These are phyloP conservation scores for Canna indica DNA, from an alignment of 176 grass and related monocot species.

Conservation along the genomic window DNA sequence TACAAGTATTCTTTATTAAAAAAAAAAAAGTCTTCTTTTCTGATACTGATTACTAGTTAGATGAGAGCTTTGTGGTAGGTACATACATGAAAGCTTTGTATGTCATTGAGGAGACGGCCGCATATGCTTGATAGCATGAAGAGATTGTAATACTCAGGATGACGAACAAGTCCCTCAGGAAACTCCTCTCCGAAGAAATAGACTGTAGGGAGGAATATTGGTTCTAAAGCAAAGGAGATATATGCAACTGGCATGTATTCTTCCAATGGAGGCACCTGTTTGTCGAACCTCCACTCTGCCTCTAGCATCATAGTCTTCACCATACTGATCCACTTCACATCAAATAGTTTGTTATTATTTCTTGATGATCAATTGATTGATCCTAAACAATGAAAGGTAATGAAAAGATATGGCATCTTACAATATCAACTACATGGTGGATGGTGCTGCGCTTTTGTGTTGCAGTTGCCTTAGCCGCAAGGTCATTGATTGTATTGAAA, in stretches of 20 bases:
- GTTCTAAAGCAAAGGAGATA: slow-evolving; percentile 46
- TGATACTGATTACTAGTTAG: no score
- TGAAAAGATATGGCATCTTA: slow-evolving; percentile 17
- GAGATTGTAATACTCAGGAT: slow-evolving; percentile 42
- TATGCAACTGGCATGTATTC: slow-evolving; percentile 49
- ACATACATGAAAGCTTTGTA: slow-evolving; percentile 42
- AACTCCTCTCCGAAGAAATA: slow-evolving; percentile 48
- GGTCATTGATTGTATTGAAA: slow-evolving; percentile 41
- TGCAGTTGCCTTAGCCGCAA: slow-evolving; percentile 42
- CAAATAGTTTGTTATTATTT: background rate
- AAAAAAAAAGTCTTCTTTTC: no score
- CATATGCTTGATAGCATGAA: slow-evolving; percentile 47
- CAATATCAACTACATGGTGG: slow-evolving; percentile 42
- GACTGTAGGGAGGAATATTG: slow-evolving; percentile 47
- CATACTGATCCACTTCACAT: slow-evolving; percentile 44
- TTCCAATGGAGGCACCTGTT: slow-evolving; percentile 30
- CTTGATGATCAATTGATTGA: no score
- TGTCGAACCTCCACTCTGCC: slow-evolving; percentile 31
- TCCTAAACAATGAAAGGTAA: background rate
- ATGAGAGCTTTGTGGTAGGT: no score
- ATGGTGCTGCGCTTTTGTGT: slow-evolving; percentile 42
- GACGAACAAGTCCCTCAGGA: slow-evolving; percentile 8
- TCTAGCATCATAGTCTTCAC: slow-evolving; percentile 61
- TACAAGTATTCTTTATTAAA: no score
- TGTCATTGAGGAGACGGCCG: slow-evolving; percentile 57